Percentiles rank a stretch among this genome's conserved stretches.
These are phyloP conservation scores for Xerocomus potaroensis DNA, from an alignment of 768 basidiomycete species.

Conservation along the genomic window DNA sequence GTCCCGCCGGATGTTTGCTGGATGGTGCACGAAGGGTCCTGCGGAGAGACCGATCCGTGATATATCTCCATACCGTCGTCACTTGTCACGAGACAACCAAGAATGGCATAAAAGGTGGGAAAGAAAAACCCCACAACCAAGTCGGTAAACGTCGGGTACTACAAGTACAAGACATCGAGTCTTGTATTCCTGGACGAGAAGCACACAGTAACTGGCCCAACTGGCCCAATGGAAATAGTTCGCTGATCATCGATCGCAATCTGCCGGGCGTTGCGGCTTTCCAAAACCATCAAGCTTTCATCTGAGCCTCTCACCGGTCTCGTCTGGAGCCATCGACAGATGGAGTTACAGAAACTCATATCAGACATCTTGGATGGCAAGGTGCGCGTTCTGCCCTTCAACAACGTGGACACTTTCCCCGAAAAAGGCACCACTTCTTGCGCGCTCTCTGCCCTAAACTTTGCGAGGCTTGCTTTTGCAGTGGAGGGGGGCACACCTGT, in stretches of 20 bases:
- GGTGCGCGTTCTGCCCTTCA: constrained; percentile 37
- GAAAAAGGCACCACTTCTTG: constrained; percentile 36
- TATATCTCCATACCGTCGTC: neutral
- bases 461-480: constrained; percentile 43
- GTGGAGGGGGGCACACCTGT: neutral
- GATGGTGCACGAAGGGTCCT: too few species aligned
- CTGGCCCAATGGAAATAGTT: too few species aligned
- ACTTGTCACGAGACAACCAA: neutral
- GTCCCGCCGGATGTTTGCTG: neutral
- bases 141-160: too few species aligned
- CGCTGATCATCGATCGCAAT: too few species aligned
- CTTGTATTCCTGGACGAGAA: too few species aligned
- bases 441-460: constrained; percentile 58
- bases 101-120: neutral
- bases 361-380: constrained; percentile 25
- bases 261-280: neutral
- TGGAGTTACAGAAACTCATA: constrained; percentile 14
- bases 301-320: neutral
- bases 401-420: constrained; percentile 38
- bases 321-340: neutral
- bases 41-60: neutral
- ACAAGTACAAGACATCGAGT: too few species aligned
- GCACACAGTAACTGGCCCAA: too few species aligned
- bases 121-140: neutral
- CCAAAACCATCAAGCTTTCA: neutral